Evolutionary conservation across 1,284 basidiomycete species (phyloP).

Genomic region (Trametes pubescens): DNA sequence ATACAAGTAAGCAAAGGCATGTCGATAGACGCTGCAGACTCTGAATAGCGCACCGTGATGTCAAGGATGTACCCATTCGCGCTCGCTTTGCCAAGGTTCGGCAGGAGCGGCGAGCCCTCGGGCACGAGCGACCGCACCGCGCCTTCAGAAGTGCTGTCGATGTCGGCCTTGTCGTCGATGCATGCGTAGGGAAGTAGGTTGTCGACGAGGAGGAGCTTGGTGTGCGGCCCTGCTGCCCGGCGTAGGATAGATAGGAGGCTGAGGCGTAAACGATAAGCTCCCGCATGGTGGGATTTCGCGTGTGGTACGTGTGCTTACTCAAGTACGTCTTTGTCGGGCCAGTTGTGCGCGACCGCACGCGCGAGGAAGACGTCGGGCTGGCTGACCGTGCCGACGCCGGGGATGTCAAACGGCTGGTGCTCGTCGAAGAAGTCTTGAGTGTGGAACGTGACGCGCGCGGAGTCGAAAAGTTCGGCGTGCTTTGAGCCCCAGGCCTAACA

Average conservation of each 20-base stretch:
- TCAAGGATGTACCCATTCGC: slow-evolving; percentile 28
- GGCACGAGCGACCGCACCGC: slow-evolving; percentile 26
- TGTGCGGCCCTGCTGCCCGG: slow-evolving; percentile 26
- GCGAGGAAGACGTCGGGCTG: slow-evolving; percentile 32
- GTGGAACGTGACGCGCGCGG: slow-evolving; percentile 25
- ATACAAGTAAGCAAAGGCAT: neutral
- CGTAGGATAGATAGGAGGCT: slow-evolving; percentile 29
- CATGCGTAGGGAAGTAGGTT: slow-evolving; percentile 33
- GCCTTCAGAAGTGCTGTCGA: slow-evolving; percentile 9
- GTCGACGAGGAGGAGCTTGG: slow-evolving; percentile 31
- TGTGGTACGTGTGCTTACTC: slow-evolving; percentile 10
- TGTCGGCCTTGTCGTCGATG: slow-evolving; percentile 21
- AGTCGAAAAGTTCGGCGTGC: slow-evolving; percentile 24
- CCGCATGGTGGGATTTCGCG: neutral
- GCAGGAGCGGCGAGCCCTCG: slow-evolving; percentile 29
- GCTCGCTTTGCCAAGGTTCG: slow-evolving; percentile 32
- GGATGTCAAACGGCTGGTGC: slow-evolving; percentile 21
- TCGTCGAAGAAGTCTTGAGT: slow-evolving; percentile 32
- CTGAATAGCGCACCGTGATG: slow-evolving; percentile 11
- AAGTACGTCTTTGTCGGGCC: slow-evolving; percentile 25
- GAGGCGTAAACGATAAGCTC: neutral
- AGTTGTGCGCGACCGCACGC: slow-evolving; percentile 31
- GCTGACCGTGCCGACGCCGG: slow-evolving; percentile 20
- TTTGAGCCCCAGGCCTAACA: slow-evolving; percentile 29
- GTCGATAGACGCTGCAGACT: neutral